These are phyloP conservation scores for Xylaria sp. DNA, from an alignment of 2,329 filamentous ascomycete genomes.

Conservation along the genomic window DNA sequence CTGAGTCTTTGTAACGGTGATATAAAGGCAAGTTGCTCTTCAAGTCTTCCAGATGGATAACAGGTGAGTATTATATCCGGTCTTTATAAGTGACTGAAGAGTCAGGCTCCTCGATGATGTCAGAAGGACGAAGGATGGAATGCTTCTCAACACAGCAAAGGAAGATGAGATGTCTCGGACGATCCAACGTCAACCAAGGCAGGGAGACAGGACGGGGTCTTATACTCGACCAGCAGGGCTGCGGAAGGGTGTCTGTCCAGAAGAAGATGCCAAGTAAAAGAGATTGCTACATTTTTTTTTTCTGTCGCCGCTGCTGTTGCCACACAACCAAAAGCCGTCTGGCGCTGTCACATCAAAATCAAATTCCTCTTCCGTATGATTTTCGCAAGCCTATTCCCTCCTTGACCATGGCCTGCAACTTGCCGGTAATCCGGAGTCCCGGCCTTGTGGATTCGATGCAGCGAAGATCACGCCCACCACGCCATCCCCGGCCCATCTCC, in stretches of 20 bases:
- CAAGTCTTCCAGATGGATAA: background rate
- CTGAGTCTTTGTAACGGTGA: background rate
- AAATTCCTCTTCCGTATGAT: background rate
- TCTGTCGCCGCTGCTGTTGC: too few species aligned
- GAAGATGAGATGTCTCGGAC: background rate
- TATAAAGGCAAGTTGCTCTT: background rate
- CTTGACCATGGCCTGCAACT: background rate
- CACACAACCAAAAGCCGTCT: too few species aligned
- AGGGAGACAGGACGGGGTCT: background rate
- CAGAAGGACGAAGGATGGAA: background rate
- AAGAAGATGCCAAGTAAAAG: background rate
- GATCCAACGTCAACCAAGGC: background rate
- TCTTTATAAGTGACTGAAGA: background rate
- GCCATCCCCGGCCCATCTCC: background rate
- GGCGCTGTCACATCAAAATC: background rate
- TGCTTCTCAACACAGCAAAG: background rate
- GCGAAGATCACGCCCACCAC: background rate
- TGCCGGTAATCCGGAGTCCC: background rate
- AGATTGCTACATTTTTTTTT: background rate
- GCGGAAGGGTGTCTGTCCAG: background rate
- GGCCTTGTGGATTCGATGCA: background rate
- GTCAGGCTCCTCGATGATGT: background rate
- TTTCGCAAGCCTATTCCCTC: background rate
- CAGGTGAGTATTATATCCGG: background rate
- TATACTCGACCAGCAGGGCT: conserved; percentile 4